A percentile compares a stretch with the other conserved stretches of the same genome.
Conservation (phyloP, 2,329 filamentous ascomycete species). For the Colletotrichum sp. region DNA sequence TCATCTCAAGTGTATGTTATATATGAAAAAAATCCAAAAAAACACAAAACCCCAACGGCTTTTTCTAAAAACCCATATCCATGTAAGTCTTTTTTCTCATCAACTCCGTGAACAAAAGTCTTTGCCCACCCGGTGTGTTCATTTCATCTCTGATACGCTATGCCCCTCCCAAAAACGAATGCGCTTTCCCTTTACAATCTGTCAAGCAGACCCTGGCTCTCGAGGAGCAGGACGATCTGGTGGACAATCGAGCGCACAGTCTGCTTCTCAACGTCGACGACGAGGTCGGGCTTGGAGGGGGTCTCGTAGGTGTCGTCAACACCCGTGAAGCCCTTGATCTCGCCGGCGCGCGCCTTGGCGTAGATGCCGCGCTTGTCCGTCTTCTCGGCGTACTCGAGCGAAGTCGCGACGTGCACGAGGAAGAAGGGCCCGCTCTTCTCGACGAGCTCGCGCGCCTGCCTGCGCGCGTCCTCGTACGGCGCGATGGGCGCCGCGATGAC, state of each 20-base stretch:
- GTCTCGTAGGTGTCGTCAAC: conserved; percentile 96
- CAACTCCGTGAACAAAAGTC: not conserved
- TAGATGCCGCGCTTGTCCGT: conserved; percentile 95
- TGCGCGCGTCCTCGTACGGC: conserved; percentile 81
- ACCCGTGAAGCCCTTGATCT: conserved; percentile 98
- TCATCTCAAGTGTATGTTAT: not conserved
- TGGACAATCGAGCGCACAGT: conserved; percentile 92
- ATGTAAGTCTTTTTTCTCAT: not conserved
- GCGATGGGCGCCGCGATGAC: conserved; percentile 97
- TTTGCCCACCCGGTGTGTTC: not conserved
- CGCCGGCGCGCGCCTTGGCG: conserved; percentile 78
- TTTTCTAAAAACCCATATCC: not conserved
- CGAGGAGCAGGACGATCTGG: conserved; percentile 92
- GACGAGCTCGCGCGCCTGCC: conserved; percentile 81
- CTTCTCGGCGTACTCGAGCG: conserved; percentile 91
- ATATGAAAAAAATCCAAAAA: not conserved
- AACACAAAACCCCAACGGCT: not conserved
- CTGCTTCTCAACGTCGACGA: conserved; percentile 85
- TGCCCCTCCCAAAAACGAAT: not conserved
- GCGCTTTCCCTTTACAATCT: conserved; percentile 47
- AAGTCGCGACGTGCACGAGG: conserved; percentile 92
- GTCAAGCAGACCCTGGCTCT: conserved; percentile 88
- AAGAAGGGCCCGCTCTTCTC: conserved; percentile 92
- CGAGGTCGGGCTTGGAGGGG: conserved; percentile 80
- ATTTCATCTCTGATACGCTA: not conserved